Evolutionary conservation across 805 yeast species (phyloP), one percentile per base, ranked within the genome.

Genomic region (Kuraishia capsulata): DNA sequence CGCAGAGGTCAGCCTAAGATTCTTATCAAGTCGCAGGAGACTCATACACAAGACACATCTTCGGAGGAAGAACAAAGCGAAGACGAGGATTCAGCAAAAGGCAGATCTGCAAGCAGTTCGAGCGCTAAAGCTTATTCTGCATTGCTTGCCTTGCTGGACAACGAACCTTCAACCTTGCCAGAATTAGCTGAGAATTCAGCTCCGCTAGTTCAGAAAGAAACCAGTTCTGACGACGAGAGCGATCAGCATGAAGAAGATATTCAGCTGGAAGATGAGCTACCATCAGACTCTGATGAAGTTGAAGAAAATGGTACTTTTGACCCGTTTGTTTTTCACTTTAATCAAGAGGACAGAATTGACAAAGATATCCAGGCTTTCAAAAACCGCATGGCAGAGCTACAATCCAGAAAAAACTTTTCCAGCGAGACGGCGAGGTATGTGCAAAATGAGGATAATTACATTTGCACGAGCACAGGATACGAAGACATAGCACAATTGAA

Each of bases 321-420:
- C 59, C 85, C 95, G 0, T 88, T 84, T 48, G 84, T 83, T 43
- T 51, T 60, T 10, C 97, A 89, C 55, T 89, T 82, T 57, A 81
- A 78, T 35, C 59, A 64, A 17, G 56, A 70, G 4, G 71, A 69
- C 2, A 55, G 57, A 9, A 51, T 71, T 17, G 63, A 59, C 17
- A 38, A 44, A 6, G 52, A 54, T 0, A 54, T 69, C 19, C 37
- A 46, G 26, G 17, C 54, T 47, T 45, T 48, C 60, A 25, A 59
- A 59, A 4, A 49, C 44, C 14, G 54, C n/a, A n/a, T n/a, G n/a
- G 61, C 33, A 52, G 50, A 4, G 46, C 44, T 25, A 51, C 60
- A 29, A 47, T 59, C 2, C 36, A 36, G 3, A 49, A 52, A 39
- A 4, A 37, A 9, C 20, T 41, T n/a, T 20, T 48, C 25, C 38